These are phyloP conservation scores for Blastobotrys capitulatus DNA, from an alignment of 1,139 yeast genomes.

Conservation along the genomic window DNA sequence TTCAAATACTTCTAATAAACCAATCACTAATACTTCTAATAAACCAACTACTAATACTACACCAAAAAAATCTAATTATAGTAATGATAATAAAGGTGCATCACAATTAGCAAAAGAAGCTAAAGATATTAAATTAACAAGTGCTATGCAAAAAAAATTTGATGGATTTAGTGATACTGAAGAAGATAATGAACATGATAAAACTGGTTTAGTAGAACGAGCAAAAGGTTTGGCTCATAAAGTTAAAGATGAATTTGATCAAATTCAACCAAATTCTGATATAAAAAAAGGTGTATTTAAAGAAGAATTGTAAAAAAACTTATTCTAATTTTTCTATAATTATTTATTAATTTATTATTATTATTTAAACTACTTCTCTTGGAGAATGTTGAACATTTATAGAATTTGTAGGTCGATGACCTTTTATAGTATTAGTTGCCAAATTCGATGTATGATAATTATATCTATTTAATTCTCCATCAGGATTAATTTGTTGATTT, in stretches of 20 bases:
- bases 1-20: slow-evolving; percentile 13
- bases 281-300: slow-evolving; percentile 19
- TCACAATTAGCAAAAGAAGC: slow-evolving; percentile 3
- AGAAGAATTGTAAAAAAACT: slow-evolving; percentile 16
- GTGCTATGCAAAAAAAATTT: slow-evolving; percentile 10
- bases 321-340: not conserved
- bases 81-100: no score
- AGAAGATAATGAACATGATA: not conserved
- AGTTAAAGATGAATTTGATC: not conserved
- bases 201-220: not conserved
- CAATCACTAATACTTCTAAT: slow-evolving; percentile 22
- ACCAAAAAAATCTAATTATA: slow-evolving; percentile 24
- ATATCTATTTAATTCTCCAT: not conserved
- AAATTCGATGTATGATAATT: not conserved
- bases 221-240: not conserved
- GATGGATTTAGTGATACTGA: slow-evolving; percentile 13
- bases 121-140: slow-evolving; percentile 1
- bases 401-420: not conserved
- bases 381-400: not conserved
- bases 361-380: slow-evolving; percentile 1
- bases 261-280: not conserved
- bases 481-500: not conserved
- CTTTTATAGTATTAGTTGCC: not conserved
- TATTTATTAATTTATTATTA: not conserved
- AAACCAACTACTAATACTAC: slow-evolving; percentile 29